Percentiles rank a stretch among this genome's conserved stretches.
Conservation (phyloP, 768 basidiomycete species). For the Panellus pusillus region DNA sequence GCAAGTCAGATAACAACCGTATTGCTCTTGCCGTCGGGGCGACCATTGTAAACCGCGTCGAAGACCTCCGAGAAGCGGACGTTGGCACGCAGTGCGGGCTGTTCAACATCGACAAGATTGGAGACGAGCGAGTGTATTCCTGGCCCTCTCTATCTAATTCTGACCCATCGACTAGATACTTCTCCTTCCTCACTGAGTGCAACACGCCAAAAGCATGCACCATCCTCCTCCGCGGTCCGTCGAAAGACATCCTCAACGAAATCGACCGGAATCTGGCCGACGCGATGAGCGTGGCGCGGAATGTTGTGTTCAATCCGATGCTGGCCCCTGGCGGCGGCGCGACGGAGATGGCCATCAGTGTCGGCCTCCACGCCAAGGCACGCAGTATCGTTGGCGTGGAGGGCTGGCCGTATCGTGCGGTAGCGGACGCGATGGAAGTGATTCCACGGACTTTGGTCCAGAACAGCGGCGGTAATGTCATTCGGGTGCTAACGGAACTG, state of each 20-base stretch:
- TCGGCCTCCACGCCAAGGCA: slow-evolving; percentile 80
- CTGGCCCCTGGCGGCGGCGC: slow-evolving; percentile 97
- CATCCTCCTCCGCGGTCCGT: slow-evolving; percentile 94
- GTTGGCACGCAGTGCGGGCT: slow-evolving; percentile 92
- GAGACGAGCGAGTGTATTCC: slow-evolving; percentile 70
- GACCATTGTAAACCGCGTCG: slow-evolving; percentile 94
- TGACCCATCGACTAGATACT: slow-evolving; percentile 61
- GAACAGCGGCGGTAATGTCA: slow-evolving; percentile 94
- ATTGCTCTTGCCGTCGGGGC: slow-evolving; percentile 94
- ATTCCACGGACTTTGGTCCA: slow-evolving; percentile 94
- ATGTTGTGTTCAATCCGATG: slow-evolving; percentile 92
- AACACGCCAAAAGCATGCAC: slow-evolving; percentile 92
- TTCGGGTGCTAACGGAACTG: slow-evolving; percentile 89
- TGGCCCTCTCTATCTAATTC: slow-evolving; percentile 23
- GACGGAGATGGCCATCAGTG: slow-evolving; percentile 96
- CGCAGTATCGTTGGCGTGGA: slow-evolving; percentile 83
- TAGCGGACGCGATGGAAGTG: slow-evolving; percentile 96
- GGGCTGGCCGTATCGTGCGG: slow-evolving; percentile 87
- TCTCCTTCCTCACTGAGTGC: slow-evolving; percentile 96
- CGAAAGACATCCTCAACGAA: slow-evolving; percentile 97
- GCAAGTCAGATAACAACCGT: slow-evolving; percentile 98
- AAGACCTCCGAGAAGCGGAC: slow-evolving; percentile 90
- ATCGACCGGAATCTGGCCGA: slow-evolving; percentile 97
- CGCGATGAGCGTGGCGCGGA: slow-evolving; percentile 96
- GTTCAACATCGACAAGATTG: slow-evolving; percentile 97